A percentile compares a stretch with the other conserved stretches of the same genome.
Evolutionary conservation across 2,329 filamentous ascomycete species (phyloP).

Genomic region (Beauveria scarabaeidicola): DNA sequence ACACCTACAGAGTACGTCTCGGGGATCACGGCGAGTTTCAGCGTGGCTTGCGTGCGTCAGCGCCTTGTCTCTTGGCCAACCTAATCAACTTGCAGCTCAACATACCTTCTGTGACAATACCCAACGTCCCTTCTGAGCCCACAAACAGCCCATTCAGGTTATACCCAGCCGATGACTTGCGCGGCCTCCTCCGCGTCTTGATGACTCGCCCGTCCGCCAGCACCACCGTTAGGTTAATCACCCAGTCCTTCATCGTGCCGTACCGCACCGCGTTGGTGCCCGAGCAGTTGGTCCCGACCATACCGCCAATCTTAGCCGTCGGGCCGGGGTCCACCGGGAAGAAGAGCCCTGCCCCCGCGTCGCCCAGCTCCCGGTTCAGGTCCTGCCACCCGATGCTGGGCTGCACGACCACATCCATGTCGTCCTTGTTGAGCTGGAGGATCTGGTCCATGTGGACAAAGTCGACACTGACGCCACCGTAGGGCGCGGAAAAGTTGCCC

Average conservation of each 20-base stretch:
- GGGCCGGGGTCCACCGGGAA: conserved; percentile 81
- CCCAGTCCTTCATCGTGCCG: conserved; percentile 84
- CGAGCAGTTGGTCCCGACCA: conserved; percentile 72
- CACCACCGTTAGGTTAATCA: conserved; percentile 74
- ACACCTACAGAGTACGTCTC: conserved; percentile 71
- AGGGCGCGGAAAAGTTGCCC: conserved; percentile 81
- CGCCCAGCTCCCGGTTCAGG: conserved; percentile 62
- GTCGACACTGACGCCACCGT: conserved; percentile 81
- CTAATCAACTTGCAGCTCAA: neutral
- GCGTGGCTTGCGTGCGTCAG: conserved; percentile 43
- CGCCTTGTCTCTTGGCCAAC: neutral
- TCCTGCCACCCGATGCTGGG: conserved; percentile 90
- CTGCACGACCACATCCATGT: conserved; percentile 90
- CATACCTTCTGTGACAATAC: conserved; percentile 64
- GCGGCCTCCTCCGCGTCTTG: conserved; percentile 68
- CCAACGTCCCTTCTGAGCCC: conserved; percentile 73
- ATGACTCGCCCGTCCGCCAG: conserved; percentile 70
- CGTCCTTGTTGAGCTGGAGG: conserved; percentile 68
- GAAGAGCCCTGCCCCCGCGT: conserved; percentile 69
- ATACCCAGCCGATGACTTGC: conserved; percentile 76
- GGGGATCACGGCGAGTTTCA: conserved; percentile 71
- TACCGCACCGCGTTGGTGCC: conserved; percentile 76
- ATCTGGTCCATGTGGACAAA: conserved; percentile 83
- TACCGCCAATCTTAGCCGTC: conserved; percentile 69
- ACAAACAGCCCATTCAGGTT: conserved; percentile 75